A percentile compares a stretch with the other conserved stretches of the same genome.
These are phyloP conservation scores for Thelonectria olida DNA, from an alignment of 2,329 filamentous ascomycete genomes.

Conservation along the genomic window DNA sequence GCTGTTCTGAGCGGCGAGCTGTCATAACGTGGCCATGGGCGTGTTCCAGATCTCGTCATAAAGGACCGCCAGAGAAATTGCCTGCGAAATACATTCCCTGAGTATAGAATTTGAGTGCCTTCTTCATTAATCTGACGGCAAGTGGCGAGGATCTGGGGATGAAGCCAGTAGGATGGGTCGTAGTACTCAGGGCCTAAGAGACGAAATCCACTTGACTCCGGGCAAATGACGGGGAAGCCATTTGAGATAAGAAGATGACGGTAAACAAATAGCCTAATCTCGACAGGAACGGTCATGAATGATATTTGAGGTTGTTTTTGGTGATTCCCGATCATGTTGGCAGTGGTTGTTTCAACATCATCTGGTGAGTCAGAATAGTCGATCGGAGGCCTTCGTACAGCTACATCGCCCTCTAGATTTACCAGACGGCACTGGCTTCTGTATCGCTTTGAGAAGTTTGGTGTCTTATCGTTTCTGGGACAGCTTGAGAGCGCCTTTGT, in stretches of 20 bases:
- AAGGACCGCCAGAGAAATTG: background rate
- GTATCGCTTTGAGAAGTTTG: background rate
- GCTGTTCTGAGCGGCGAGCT: background rate
- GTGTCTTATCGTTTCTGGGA: too few relatives aligned
- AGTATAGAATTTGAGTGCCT: background rate
- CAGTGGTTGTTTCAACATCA: too few relatives aligned
- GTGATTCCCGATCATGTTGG: too few relatives aligned
- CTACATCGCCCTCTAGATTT: background rate
- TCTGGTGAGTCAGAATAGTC: too few relatives aligned
- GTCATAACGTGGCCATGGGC: too few relatives aligned
- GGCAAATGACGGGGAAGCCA: background rate
- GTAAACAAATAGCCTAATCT: background rate
- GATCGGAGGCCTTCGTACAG: background rate
- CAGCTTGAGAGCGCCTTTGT: too few relatives aligned
- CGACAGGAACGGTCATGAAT: background rate
- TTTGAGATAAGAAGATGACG: background rate
- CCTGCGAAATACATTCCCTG: background rate
- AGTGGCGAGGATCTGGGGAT: background rate
- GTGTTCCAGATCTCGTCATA: background rate
- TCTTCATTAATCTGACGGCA: background rate
- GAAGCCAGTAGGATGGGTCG: background rate
- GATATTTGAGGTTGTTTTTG: too few relatives aligned
- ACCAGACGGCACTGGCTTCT: background rate
- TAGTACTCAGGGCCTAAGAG: background rate
- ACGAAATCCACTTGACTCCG: background rate